Evolutionary conservation across 139 green algal genomes (phyloP), one percentile per base, ranked within the genome.

Genomic region (Chlamydomonas incerta): DNA sequence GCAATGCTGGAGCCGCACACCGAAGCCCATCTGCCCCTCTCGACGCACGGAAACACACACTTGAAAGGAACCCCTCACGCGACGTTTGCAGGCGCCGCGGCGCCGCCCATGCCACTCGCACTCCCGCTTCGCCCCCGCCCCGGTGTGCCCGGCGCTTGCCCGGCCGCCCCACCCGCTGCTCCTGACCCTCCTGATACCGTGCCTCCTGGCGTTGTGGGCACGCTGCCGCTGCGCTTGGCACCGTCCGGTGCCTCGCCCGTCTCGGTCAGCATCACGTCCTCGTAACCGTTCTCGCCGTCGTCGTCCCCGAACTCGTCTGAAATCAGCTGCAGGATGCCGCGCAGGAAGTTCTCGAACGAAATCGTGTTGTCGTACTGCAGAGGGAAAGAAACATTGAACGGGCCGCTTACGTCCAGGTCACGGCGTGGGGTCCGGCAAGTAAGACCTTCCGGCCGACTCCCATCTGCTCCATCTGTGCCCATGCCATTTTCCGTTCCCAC

Each of bases 341-440:
- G 80, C 35, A 85, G 80, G 68, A 85, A 85, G 66, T 77, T 77
- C 67, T 85, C 80, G 26, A 85, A 85, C 3, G 67, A 47, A 31
- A 85, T 85, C 10, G 80, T 85, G 80, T 77, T 63, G 80, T 85
- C 80, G 50, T 85, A 50, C 77, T 83, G 60, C 55, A 58, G 52
- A 15, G 52, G 52, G 18, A 62, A 6, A 24, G 55, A 2, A 8
- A 50, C 41, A 50, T 50, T 8, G 8, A 50, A n/a, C n/a, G n/a
- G n/a, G n/a, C n/a, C n/a, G n/a, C n/a, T n/a, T 58, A 31, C 60
- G 60, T 28, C 8, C 8, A 67, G 21, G 60, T 13, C 62, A 33
- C 18, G 24, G 62, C 26, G 62, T 18, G n/a, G n/a, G n/a, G n/a
- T n/a, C n/a, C n/a, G n/a, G n/a, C n/a, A n/a, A n/a, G n/a, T n/a